Base-by-base conservation (phyloP, 345 rosid species). In the Euphorbia lathyris region DNA sequence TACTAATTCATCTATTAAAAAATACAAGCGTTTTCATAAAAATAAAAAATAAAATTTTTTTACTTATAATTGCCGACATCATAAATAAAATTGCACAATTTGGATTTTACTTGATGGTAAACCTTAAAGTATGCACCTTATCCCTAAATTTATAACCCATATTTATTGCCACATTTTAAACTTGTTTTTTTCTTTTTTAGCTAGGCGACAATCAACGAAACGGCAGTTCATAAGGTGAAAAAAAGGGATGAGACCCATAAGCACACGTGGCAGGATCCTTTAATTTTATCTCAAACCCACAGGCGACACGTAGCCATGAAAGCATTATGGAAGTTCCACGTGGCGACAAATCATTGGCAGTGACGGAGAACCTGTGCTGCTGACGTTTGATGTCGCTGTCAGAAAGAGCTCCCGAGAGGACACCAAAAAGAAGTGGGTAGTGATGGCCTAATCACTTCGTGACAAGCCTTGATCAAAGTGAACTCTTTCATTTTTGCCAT, bases 381-480 rank as follows among this genome's bases (percentile, higher is more conserved):
- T 80, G 84, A 85, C 80, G 84, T 73, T 80, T 63, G 48, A 63
- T 61, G 77, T 85, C 78, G 78, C 68, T 66, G 59, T 48, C 74
- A 10, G 63, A 50, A 43, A 50, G 67, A 60, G 72, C 77, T 58
- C 48, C 57, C 34, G 73, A 72, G 55, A 71, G 58, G 73, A 58
- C 72, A 60, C 69, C 66, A 26, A 62, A 67, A 50, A 29, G 74
- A 78, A 75, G 80, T 66, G 77, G 67, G 78, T 72, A 53, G 80
- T 79, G 80, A 80, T 82, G 82, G 88, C 79, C 80, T 74, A 75
- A 72, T 83, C 86, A 77, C 70, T 68, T 23, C 42, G 67, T 64
- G 68, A 45, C 64, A 55, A 69, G 77, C 83, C 86, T 74, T 66
- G 80, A 76, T 82, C 70, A 63, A 73, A 74, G 79, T 72, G 76